These are phyloP conservation scores for Sanguinoderma infundibulare DNA, from an alignment of 1,284 basidiomycete species.

Conservation along the genomic window DNA sequence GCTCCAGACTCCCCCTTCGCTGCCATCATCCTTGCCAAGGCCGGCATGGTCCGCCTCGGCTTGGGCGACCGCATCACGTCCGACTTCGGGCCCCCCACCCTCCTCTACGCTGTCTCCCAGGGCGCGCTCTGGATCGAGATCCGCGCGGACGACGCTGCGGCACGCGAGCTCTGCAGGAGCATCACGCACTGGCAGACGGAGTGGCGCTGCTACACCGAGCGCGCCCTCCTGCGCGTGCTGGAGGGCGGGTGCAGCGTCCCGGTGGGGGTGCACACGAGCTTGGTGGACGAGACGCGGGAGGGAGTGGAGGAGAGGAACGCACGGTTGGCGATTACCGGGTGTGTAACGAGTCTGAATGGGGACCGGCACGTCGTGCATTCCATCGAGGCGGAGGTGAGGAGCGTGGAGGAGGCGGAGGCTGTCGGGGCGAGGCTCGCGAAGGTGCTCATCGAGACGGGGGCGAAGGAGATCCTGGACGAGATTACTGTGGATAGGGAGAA, in stretches of 20 bases:
- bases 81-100: conserved; percentile 74
- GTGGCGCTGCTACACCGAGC: conserved; percentile 82
- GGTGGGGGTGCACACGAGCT: conserved; percentile 79
- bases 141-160: conserved; percentile 69
- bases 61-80: conserved; percentile 81
- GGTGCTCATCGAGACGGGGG: conserved; percentile 70
- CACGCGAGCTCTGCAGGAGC: conserved; percentile 64
- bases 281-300: conserved; percentile 37
- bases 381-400: conserved; percentile 56
- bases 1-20: conserved; percentile 82
- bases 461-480: conserved; percentile 77
- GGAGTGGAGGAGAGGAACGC: conserved; percentile 33
- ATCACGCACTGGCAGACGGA: conserved; percentile 80
- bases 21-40: conserved; percentile 92
- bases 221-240: conserved; percentile 84
- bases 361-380: conserved; percentile 70
- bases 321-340: conserved; percentile 69
- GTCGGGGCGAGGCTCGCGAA: conserved; percentile 72
- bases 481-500: conserved; percentile 71
- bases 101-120: conserved; percentile 94
- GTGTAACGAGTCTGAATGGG: conserved; percentile 83
- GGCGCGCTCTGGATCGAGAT: conserved; percentile 93
- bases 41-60: conserved; percentile 88
- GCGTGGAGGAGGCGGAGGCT: conserved; percentile 64
- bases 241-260: conserved; percentile 98